Evolutionary conservation across 306 rosid genomes (phyloP).

Genomic region (Glycine soja): DNA sequence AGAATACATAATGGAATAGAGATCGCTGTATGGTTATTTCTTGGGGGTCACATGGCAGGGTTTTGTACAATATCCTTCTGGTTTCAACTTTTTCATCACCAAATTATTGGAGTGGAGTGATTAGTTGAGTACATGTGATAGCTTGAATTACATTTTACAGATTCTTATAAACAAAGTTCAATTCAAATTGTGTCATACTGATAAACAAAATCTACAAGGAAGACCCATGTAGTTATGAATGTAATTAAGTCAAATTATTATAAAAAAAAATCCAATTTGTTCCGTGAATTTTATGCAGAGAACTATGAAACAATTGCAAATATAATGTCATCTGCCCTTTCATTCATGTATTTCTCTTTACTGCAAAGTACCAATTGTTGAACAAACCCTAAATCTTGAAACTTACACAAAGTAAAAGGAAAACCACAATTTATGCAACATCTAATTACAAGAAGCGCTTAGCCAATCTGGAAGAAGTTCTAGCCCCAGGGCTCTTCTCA

Average conservation of each 20-base stretch:
- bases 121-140: constrained; percentile 47
- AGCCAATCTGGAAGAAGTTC: constrained; percentile 69
- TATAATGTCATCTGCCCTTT: neutral
- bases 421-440: neutral
- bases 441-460: constrained; percentile 35
- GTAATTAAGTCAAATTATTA: neutral
- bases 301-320: neutral
- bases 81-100: constrained; percentile 33
- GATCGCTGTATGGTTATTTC: constrained; percentile 8
- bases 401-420: neutral
- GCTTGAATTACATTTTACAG: neutral
- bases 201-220: constrained; percentile 21
- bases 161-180: constrained; percentile 25
- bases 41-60: constrained; percentile 28
- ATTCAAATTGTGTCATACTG: constrained; percentile 30
- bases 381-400: neutral
- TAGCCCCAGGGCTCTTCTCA: constrained; percentile 40
- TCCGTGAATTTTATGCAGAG: neutral
- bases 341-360: neutral
- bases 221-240: constrained; percentile 3
- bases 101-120: constrained; percentile 45
- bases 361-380: neutral
- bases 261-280: neutral
- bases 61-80: constrained; percentile 45
- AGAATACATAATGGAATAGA: constrained; percentile 24